Evolutionary conservation across 2,329 filamentous ascomycete species (phyloP), one percentile per base, ranked within the genome.

Genomic region (Ophiocordyceps robertsii): DNA sequence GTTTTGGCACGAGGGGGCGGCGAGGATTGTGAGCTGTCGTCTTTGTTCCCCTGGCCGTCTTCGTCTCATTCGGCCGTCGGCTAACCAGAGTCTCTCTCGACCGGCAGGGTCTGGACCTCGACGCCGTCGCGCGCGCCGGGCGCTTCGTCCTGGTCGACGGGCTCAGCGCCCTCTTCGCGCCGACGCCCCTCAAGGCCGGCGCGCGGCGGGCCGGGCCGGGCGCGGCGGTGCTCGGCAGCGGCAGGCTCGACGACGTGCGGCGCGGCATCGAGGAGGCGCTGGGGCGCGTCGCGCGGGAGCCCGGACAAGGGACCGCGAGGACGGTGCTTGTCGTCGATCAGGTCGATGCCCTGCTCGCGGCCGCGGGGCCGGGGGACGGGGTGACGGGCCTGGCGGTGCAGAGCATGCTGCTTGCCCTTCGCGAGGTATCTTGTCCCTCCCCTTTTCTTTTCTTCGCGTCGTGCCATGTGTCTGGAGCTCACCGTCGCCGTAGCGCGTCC

Each of bases 111-210:
- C 56, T 92, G 39, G 85, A 93, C 60, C 65, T 92, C 40, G 73
- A 81, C 16, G 69, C 69, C 6, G 59, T 81, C 5, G 60, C 64
- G 42, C 67, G 68, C 31, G 72, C 73, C 46, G 73, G 73, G 29
- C 72, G 70, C 41, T 82, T 94, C 52, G 64, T 67, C 37, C 90
- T 87, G 51, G 70, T 94, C 29, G 87, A 95, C 60, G 85, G 84
- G 17, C 64, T 92, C 44, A 74, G 70, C 17, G 68, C 68, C 24
- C 56, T 85, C 24, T 82, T 76, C 37, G 42, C 49, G 2, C 49
- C 50, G 4, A 14, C 37, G 27, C 3, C 37, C 19, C 19, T n/a
- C n/a, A 29, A 11, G 13, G 21, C 13, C 32, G 7, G 27, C 16
- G 27, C 27, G 3, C 14, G 10, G n/a, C 29, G n/a, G 27, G n/a